Conservation (phyloP, 1,284 basidiomycete genomes). For the Pseudozyma sp. region DNA sequence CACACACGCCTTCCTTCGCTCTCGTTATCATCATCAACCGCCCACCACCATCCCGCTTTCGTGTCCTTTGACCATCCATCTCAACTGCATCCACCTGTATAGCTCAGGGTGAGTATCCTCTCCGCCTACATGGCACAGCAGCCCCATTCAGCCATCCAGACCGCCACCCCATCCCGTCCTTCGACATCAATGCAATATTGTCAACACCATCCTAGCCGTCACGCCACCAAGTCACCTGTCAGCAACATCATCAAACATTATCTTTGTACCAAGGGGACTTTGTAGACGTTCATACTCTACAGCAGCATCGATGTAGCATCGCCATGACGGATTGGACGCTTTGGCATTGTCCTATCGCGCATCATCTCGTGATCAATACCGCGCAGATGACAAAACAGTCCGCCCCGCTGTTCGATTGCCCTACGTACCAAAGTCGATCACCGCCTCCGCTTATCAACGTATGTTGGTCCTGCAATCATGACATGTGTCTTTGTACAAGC, state of each 20-base stretch:
- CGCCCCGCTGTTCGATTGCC: too few species aligned
- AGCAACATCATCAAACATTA: background rate
- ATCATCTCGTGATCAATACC: too few species aligned
- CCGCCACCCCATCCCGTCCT: constrained; percentile 4
- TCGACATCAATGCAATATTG: background rate
- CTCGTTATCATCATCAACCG: constrained; percentile 24
- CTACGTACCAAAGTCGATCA: too few species aligned
- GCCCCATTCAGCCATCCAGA: constrained; percentile 19
- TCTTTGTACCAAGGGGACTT: background rate
- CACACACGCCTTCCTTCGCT: constrained; percentile 22
- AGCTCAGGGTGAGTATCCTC: constrained; percentile 34
- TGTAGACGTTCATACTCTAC: background rate
- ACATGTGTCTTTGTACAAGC: too few species aligned
- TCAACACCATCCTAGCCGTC: constrained; percentile 13
- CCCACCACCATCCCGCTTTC: constrained; percentile 21
- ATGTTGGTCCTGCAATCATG: too few species aligned
- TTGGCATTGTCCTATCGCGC: background rate
- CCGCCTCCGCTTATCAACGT: too few species aligned
- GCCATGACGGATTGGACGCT: too few species aligned
- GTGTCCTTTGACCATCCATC: constrained; percentile 38
- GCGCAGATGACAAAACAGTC: too few species aligned
- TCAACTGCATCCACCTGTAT: constrained; percentile 34
- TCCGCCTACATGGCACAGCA: background rate
- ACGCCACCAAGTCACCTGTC: background rate
- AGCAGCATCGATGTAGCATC: too few species aligned